phyloP scores from a whole-genome alignment of 257 asterid species.

The Solanum corneliomulleri region DNA sequence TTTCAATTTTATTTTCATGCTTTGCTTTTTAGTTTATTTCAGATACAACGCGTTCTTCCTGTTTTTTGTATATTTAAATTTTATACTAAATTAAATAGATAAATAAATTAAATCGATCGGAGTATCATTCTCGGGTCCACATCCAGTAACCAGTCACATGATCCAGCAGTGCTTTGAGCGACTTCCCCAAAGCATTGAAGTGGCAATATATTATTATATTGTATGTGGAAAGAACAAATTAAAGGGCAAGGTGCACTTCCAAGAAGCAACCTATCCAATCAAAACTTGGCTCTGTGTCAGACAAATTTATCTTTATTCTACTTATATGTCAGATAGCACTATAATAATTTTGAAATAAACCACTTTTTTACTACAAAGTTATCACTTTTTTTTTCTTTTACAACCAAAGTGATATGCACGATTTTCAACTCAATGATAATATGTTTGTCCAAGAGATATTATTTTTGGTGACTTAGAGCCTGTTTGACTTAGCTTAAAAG shows the following conservation, averaged over 20 bases:
- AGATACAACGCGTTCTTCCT: too few species aligned
- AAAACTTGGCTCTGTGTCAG: neutral
- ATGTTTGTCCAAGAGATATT: neutral
- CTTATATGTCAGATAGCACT: neutral
- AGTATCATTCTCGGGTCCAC: neutral
- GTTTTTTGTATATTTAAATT: too few species aligned
- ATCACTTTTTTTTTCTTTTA: neutral
- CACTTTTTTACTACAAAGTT: neutral
- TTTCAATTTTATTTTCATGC: too few species aligned
- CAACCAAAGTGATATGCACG: neutral
- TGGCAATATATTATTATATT: neutral
- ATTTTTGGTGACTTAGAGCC: neutral
- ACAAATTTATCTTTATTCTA: neutral
- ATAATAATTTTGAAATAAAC: neutral
- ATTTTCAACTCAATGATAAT: neutral
- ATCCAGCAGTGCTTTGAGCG: neutral
- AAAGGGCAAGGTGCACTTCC: neutral
- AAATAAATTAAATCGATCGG: too few species aligned
- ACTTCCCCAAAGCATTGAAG: neutral
- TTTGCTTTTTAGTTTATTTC: too few species aligned
- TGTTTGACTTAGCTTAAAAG: too few species aligned
- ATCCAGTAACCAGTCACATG: neutral
- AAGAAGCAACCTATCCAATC: neutral
- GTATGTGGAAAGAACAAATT: neutral
- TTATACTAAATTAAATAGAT: too few species aligned